Conservation (phyloP, 2,329 filamentous ascomycete species). For the Aspergillus sp. region DNA sequence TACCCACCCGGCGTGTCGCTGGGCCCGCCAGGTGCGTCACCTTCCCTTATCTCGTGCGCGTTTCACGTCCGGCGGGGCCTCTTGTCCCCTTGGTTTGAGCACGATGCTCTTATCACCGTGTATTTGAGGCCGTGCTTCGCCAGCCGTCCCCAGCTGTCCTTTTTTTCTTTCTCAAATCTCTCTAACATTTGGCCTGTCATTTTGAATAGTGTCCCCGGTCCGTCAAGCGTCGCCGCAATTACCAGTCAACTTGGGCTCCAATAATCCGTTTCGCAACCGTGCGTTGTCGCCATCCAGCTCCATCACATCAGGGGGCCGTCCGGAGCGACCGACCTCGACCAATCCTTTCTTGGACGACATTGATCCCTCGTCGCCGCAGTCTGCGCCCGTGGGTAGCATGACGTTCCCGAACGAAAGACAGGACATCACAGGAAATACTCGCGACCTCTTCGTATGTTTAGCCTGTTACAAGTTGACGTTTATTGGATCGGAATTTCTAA, state of each 20-base stretch:
- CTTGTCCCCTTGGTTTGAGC: conserved; percentile 11
- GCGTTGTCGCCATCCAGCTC: conserved; percentile 39
- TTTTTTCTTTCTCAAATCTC: background rate
- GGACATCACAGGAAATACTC: conserved; percentile 48
- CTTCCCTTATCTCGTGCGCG: conserved; percentile 10
- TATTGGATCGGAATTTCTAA: conserved; percentile 1
- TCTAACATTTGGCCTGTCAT: conserved; percentile 6
- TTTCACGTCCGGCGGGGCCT: conserved; percentile 21
- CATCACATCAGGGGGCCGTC: conserved; percentile 27
- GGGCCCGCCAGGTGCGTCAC: conserved; percentile 35
- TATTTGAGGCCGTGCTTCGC: conserved; percentile 14
- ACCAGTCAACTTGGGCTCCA: conserved; percentile 42
- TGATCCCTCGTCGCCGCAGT: conserved; percentile 39
- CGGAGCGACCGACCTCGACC: conserved; percentile 54
- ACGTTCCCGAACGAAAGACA: conserved; percentile 36
- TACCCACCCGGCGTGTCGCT: conserved; percentile 35
- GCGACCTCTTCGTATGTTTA: conserved; percentile 61
- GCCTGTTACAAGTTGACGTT: conserved; percentile 1
- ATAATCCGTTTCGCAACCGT: conserved; percentile 53
- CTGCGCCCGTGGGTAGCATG: conserved; percentile 30
- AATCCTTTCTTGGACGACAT: conserved; percentile 62
- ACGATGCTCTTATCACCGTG: conserved; percentile 10
- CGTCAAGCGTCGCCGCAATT: conserved; percentile 33
- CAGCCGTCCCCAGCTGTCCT: background rate
- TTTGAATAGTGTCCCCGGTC: conserved; percentile 22